Evolutionary conservation across 1,139 yeast genomes (phyloP).

Genomic region (Protomyces pachydermus): DNA sequence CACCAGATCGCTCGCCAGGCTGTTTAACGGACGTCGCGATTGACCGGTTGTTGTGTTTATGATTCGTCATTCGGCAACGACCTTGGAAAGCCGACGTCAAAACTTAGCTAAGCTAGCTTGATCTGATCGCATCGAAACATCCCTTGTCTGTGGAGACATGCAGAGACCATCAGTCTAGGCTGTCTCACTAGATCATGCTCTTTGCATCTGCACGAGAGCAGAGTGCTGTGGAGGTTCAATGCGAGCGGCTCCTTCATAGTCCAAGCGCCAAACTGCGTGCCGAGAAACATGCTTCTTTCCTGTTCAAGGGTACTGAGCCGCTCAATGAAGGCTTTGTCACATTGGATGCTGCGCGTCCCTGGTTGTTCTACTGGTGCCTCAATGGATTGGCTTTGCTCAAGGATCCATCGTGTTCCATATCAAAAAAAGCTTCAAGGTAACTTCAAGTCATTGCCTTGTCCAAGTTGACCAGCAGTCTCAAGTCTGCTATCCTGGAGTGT

Average conservation of each 20-base stretch:
- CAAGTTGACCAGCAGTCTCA: conserved; percentile 35
- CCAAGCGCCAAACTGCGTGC: neutral
- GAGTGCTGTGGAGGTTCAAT: conserved; percentile 2
- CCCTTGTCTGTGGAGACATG: too few relatives aligned
- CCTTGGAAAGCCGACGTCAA: too few relatives aligned
- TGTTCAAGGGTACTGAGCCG: conserved; percentile 7
- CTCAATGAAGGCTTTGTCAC: conserved; percentile 10
- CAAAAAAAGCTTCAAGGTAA: neutral
- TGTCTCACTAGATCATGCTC: neutral
- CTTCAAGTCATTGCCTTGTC: neutral
- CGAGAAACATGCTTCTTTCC: conserved; percentile 6
- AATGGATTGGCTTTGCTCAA: conserved; percentile 52
- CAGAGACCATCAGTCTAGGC: too few relatives aligned
- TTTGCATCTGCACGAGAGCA: conserved; percentile 11
- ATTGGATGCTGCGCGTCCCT: conserved; percentile 83
- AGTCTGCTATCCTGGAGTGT: conserved; percentile 34
- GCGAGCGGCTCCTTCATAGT: conserved; percentile 1
- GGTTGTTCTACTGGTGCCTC: conserved; percentile 82
- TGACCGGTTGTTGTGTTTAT: too few relatives aligned
- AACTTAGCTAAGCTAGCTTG: too few relatives aligned
- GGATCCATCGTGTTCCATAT: conserved; percentile 29
- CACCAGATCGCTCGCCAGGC: too few relatives aligned
- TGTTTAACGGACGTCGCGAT: too few relatives aligned
- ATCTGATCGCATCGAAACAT: too few relatives aligned
- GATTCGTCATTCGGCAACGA: too few relatives aligned